Base-by-base conservation (phyloP, 345 rosid genomes). In the Cardamine resedifolia region DNA sequence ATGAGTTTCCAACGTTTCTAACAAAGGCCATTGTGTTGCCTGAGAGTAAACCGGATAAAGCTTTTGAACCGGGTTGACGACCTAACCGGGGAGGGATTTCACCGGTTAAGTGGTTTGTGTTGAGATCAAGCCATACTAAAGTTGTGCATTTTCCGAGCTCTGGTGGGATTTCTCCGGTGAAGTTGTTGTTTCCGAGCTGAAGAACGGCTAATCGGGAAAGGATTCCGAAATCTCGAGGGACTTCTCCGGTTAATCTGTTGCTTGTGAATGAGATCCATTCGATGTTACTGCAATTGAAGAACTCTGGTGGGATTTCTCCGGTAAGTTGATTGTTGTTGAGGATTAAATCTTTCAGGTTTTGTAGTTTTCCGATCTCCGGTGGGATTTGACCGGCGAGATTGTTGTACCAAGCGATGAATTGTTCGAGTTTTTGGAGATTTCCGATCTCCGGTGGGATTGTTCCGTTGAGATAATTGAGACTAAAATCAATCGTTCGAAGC, bases 261-360 rank as follows among this genome's bases (percentile, higher is more conserved):
- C 96, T 87, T 24, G 99, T 85, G 64, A 94, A 85, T 14, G 99
- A 91, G 26, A 94, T 80, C 99, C 99, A 94, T 57, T 94, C 97
- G 0, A 94, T 84, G 80, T 91, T 94, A 26, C 85, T 89, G 81
- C 96, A 91, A 20, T 82, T 81, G 82, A 89, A 89, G 39, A 91
- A 76, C n/a, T 91, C 91, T 5, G 70, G 76, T 2, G 97, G 99
- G 47, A 94, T 85, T 70, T 84, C 90, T 31, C 96, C 99, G 26
- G 67, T 83, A 30, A 94, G 91, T 36, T 83, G 86, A 52, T 94
- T 91, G 68, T 94, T 89, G 72, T 91, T 94, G 52, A 94, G 89
- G 43, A 94, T 94, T 2, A 94, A 83, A 77, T 89, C 88, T 77
- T 89, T 94, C 15, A 94, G 81, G 39, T 81, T 87, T 68, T 71